Evolutionary conservation across 164 flowering plant genomes (phyloP), one percentile per base, ranked within the genome.

Genomic region (Houttuynia cordata): DNA sequence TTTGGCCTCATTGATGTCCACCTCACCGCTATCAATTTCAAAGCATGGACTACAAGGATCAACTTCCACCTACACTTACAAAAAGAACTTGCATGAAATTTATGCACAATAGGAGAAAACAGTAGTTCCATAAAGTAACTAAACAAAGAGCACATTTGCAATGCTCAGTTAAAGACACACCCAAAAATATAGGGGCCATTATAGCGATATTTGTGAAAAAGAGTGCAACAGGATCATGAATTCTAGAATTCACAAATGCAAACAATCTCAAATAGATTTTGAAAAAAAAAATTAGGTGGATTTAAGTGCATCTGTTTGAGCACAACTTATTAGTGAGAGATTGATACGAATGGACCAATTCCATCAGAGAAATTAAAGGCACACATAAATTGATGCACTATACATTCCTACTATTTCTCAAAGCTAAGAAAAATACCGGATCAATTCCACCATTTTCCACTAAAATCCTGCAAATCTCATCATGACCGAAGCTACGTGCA

Each of bases 391-490:
- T 54, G 7, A 12, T 19, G 57, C n/a, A 23, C 10, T 7, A 10
- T 23, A 24, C 7, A 54, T 23, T 23, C 30, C 8, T 20, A 59
- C n/a, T 24, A 30, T 57, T 37, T 56, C 23, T 25, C 61, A 12
- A n/a, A 57, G n/a, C n/a, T 24, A 51, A 60, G 22, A 58, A 51
- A 25, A 53, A 57, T 79, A 79, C 85, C 73, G 80, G 77, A 70
- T 81, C 83, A 56, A 42, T 68, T 64, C 85, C 85, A 58, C 77
- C 81, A 8, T 53, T 62, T 61, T 65, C 74, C 69, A 75, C 79
- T 41, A 83, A 64, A 53, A 83, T 78, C 76, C 71, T 73, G 75
- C 83, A 76, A 25, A 79, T 73, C 5, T 68, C 78, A 62, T 68
- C 65, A 42, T 79, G 80, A 24, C 70, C 66, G 61, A 71, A 74